Evolutionary conservation across 495 filamentous ascomycete species (phyloP).

Genomic region (Apiosordaria backusii): DNA sequence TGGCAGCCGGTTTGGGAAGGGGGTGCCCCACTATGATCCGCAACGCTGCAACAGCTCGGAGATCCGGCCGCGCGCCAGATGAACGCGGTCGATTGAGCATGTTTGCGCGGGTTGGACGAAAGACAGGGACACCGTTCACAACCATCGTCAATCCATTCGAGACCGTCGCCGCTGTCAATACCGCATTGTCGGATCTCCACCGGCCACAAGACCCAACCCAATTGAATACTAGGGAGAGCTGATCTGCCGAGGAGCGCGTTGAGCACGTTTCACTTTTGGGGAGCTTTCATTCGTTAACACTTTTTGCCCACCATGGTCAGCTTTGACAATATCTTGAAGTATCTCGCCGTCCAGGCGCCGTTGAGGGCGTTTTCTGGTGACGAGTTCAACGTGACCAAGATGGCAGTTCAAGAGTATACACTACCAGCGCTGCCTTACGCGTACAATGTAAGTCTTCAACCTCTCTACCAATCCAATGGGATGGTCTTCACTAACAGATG

Average conservation of each 20-base stretch:
- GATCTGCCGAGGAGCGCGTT: not conserved
- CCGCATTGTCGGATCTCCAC: not conserved
- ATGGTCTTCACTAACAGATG: not conserved
- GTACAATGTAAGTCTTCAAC: constrained; percentile 40
- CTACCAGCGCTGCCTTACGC: constrained; percentile 44
- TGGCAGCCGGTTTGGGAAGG: not conserved
- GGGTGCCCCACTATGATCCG: not conserved
- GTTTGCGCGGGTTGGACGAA: constrained; percentile 32
- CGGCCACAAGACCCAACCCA: too few species aligned
- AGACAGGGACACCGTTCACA: not conserved
- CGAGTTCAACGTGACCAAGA: constrained; percentile 27
- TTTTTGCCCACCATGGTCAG: constrained; percentile 28
- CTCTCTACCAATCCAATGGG: not conserved
- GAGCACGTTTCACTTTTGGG: constrained; percentile 18
- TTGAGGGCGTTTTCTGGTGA: constrained; percentile 25
- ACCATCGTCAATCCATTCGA: not conserved
- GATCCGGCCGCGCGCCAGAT: constrained; percentile 1
- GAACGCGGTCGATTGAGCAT: constrained; percentile 29
- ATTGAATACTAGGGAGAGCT: not conserved
- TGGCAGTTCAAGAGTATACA: constrained; percentile 33
- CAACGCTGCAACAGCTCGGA: constrained; percentile 1
- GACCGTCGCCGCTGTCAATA: not conserved
- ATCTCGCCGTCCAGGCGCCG: constrained; percentile 28
- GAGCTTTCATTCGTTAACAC: constrained; percentile 1
- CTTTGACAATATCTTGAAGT: constrained; percentile 27